These are phyloP conservation scores for Aphanomyces euteiches DNA, from an alignment of 352 stramenopile genomes.

Conservation along the genomic window DNA sequence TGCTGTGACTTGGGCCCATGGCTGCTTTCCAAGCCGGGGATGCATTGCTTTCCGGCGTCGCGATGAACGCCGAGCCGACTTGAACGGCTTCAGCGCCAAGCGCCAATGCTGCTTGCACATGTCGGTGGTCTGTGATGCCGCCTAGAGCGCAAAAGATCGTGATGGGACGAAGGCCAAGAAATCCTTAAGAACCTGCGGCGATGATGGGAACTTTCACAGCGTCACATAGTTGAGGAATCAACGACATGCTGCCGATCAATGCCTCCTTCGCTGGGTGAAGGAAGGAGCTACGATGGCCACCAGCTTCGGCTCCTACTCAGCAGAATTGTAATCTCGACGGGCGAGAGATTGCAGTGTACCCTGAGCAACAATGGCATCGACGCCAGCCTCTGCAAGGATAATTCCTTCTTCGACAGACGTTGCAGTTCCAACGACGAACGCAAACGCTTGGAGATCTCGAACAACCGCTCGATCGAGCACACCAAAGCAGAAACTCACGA, in stretches of 20 bases:
- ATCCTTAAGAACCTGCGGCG: conserved; percentile 33
- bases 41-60: conserved; percentile 38
- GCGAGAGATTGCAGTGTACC: conserved; percentile 9
- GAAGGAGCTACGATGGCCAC: conserved; percentile 55
- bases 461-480: conserved; percentile 44
- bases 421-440: conserved; percentile 40
- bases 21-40: conserved; percentile 2
- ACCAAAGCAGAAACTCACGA: conserved; percentile 70
- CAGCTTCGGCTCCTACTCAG: conserved; percentile 43
- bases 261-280: conserved; percentile 31
- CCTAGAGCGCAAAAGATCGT: conserved; percentile 19
- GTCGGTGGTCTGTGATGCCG: conserved; percentile 49
- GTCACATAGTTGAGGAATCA: conserved; percentile 49
- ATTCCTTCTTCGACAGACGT: conserved; percentile 45
- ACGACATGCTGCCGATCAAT: conserved; percentile 42
- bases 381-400: conserved; percentile 26
- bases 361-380: conserved; percentile 56
- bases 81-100: conserved; percentile 56
- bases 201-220: conserved; percentile 46
- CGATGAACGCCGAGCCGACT: conserved; percentile 58
- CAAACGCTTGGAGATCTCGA: conserved; percentile 18
- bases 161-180: not conserved
- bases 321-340: not conserved
- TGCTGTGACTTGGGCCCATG: not conserved
- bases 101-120: conserved; percentile 39